Conservation (phyloP, 2,329 filamentous ascomycete genomes). For the Fusarium pininemorale region DNA sequence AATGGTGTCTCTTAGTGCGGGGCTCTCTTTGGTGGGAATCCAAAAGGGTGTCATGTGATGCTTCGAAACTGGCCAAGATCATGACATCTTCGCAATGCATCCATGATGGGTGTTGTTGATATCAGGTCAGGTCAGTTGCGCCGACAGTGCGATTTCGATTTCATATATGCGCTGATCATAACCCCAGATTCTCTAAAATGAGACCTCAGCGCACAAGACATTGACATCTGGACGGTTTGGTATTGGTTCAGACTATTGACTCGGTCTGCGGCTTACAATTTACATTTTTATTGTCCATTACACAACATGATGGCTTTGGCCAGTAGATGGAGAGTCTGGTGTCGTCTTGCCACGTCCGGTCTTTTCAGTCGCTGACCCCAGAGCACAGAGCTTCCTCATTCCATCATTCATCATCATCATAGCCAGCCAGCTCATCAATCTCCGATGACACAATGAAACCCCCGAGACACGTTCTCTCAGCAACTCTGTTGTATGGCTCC, state of each 20-base stretch:
- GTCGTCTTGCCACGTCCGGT: slow-evolving; percentile 30
- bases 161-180: background rate
- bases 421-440: slow-evolving; percentile 39
- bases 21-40: slow-evolving; percentile 15
- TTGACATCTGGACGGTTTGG: slow-evolving; percentile 12
- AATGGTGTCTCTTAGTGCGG: slow-evolving; percentile 28
- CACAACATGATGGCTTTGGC: slow-evolving; percentile 21
- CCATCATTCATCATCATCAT: slow-evolving; percentile 29
- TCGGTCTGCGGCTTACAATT: slow-evolving; percentile 20
- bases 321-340: slow-evolving; percentile 23
- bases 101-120: slow-evolving; percentile 23
- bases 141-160: slow-evolving; percentile 22
- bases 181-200: background rate
- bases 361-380: slow-evolving; percentile 29
- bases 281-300: background rate
- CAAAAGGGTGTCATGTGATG: slow-evolving; percentile 26
- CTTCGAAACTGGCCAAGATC: slow-evolving; percentile 25
- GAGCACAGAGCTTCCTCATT: slow-evolving; percentile 24
- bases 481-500: slow-evolving; percentile 29
- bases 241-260: slow-evolving; percentile 26
- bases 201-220: background rate
- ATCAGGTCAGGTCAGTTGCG: slow-evolving; percentile 14
- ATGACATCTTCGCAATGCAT: slow-evolving; percentile 28
- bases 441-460: slow-evolving; percentile 32
- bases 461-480: slow-evolving; percentile 31